These are phyloP conservation scores for Macaranga tanarius DNA, from an alignment of 441 rosid genomes.

Conservation along the genomic window DNA sequence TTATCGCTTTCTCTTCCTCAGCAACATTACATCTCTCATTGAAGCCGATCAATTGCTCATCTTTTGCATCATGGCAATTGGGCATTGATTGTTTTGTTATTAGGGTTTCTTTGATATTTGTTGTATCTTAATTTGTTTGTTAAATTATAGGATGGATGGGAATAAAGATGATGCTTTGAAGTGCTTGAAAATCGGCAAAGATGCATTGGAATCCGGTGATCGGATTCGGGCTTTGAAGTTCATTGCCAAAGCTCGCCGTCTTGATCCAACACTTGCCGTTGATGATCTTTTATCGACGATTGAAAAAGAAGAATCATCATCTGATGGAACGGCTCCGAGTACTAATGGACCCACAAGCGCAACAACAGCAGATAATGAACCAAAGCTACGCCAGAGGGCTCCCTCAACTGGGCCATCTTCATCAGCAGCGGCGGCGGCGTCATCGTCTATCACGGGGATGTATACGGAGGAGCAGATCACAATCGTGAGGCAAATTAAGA, in stretches of 20 bases:
- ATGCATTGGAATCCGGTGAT: conserved; percentile 69
- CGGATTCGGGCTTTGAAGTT: conserved; percentile 75
- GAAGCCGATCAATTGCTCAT: neutral
- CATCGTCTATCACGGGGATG: conserved; percentile 31
- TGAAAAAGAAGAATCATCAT: conserved; percentile 25
- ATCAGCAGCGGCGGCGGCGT: conserved; percentile 40
- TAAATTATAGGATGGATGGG: conserved; percentile 58
- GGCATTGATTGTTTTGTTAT: neutral
- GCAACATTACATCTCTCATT: too few species aligned
- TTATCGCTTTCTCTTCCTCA: neutral
- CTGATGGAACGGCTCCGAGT: conserved; percentile 21
- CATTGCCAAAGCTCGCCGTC: conserved; percentile 80
- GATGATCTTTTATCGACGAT: conserved; percentile 56
- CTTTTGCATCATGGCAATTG: neutral
- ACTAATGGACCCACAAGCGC: conserved; percentile 29
- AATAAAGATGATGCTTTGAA: conserved; percentile 94
- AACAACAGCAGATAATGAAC: conserved; percentile 20
- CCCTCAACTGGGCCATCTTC: conserved; percentile 37
- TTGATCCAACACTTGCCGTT: conserved; percentile 66
- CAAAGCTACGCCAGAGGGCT: conserved; percentile 51
- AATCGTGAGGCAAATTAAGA: conserved; percentile 71
- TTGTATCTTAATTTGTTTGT: neutral
- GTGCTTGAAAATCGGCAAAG: conserved; percentile 75
- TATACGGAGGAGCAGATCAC: conserved; percentile 73
- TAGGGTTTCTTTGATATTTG: neutral